Conservation (phyloP, 768 basidiomycete species). For the Naganishia vaughanmartiniae region DNA sequence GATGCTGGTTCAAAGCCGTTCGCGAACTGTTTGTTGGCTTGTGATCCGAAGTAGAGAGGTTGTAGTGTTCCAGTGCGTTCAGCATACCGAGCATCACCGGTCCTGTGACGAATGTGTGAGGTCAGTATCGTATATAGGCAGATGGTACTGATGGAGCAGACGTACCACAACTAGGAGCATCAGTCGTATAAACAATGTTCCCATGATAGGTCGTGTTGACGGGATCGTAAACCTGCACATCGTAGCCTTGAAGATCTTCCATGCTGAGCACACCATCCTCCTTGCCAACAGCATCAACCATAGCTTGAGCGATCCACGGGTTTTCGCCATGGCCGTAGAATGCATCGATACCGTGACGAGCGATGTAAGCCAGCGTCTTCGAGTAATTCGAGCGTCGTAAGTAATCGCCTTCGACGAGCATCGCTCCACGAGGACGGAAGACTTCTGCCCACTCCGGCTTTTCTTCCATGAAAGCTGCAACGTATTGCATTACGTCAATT, state of each 20-base stretch:
- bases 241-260: conserved; percentile 65
- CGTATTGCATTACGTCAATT: not conserved
- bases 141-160: not conserved
- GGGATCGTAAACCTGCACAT: conserved; percentile 67
- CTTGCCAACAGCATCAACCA: conserved; percentile 66
- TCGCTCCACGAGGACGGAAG: conserved; percentile 72
- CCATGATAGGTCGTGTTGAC: conserved; percentile 73
- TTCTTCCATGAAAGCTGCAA: conserved; percentile 46
- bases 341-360: conserved; percentile 69
- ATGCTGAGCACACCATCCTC: conserved; percentile 78
- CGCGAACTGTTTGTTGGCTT: conserved; percentile 26
- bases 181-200: conserved; percentile 75
- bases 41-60: conserved; percentile 34
- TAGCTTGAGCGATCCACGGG: conserved; percentile 70
- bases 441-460: conserved; percentile 72
- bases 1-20: conserved; percentile 68
- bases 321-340: conserved; percentile 61
- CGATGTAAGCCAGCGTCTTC: conserved; percentile 69
- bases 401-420: conserved; percentile 71
- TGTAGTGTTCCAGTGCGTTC: conserved; percentile 80
- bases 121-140: not conserved
- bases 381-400: conserved; percentile 74
- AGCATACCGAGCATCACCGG: conserved; percentile 80
- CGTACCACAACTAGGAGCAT: conserved; percentile 64
- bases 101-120: conserved; percentile 1